phyloP scores from a whole-genome alignment of 495 filamentous ascomycete species.

The Xylaria flabelliformis region DNA sequence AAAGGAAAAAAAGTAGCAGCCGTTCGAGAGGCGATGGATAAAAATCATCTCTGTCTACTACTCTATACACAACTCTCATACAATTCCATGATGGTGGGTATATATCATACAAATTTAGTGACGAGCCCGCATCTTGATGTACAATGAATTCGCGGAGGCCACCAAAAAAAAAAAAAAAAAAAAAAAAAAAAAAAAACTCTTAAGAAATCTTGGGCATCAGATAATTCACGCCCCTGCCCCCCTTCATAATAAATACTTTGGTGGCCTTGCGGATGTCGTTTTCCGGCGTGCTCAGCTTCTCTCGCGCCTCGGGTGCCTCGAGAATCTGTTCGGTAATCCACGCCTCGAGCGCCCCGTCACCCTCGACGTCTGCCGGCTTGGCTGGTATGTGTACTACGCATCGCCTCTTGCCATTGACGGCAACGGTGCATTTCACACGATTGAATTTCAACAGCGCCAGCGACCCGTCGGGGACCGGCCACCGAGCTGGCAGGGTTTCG shows the following conservation, averaged over 20 bases:
- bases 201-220: constrained; percentile 45
- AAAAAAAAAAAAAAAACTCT: too few species aligned
- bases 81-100: neutral
- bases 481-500: constrained; percentile 26
- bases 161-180: too few species aligned
- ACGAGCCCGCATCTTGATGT: constrained; percentile 2
- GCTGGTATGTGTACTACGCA: constrained; percentile 65
- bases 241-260: constrained; percentile 58
- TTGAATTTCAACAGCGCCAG: constrained; percentile 46
- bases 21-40: neutral
- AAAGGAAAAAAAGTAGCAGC: neutral
- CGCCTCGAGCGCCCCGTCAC: constrained; percentile 46
- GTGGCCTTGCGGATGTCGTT: constrained; percentile 49
- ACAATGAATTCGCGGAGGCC: neutral
- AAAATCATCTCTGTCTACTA: neutral
- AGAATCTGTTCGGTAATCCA: constrained; percentile 63
- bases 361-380: constrained; percentile 40
- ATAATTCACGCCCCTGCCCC: constrained; percentile 65
- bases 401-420: constrained; percentile 76
- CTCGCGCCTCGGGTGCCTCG: constrained; percentile 53
- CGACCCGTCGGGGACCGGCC: constrained; percentile 59
- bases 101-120: constrained; percentile 15
- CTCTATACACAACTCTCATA: neutral
- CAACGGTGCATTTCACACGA: constrained; percentile 63
- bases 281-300: constrained; percentile 48